Base-by-base conservation (phyloP, 169 alveolate species). In the Plasmodium reichenowi region DNA sequence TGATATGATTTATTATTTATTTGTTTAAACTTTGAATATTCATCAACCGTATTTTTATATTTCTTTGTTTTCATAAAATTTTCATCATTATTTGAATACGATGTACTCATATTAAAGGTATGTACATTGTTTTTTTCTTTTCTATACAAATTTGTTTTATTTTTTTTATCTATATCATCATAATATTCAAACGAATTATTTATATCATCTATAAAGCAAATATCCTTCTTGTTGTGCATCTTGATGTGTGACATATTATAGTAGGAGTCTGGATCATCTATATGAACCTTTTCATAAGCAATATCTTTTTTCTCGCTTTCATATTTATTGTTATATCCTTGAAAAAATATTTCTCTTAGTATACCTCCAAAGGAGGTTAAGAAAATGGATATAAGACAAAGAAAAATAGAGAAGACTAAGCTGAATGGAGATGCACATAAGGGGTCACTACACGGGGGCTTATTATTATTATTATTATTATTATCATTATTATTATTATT, bases 281-380 rank as follows among this genome's bases (percentile, higher is more conserved):
- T 20, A 2, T 26, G 1, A 24, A 47, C 7, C 50, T 8, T 13
- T 17, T 8, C n/a, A 56, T 13, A 56, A 12, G 64, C 7, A 56
- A 15, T 56, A 2, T 56, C 64, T 15, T 17, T 56, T 72, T 9
- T 7, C 15, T 13, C 47, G 6, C n/a, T n/a, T 17, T 38, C 48
- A 52, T 15, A 10, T 68, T 56, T 56, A 13, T 58, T 68, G 7
- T 56, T 54, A 68, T 83, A 83, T 26, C 70, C 91, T n/a, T 26
- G 56, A 72, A 83, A 83, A 43, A 83, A 83, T 43, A 83, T 67
- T 83, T 83, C 91, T 22, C 91, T 67, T 12, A 83, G 17, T 17
- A 83, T 48, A 9, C 91, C 91, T n/a, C 91, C 83, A 15, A 56
- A 83, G 0, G 91, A 67, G 38, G 91, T 83, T 68, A 83, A 62